Percentiles rank a stretch among this genome's conserved stretches.
Evolutionary conservation across 495 filamentous ascomycete genomes (phyloP).

Genomic region (Neurospora terricola): DNA sequence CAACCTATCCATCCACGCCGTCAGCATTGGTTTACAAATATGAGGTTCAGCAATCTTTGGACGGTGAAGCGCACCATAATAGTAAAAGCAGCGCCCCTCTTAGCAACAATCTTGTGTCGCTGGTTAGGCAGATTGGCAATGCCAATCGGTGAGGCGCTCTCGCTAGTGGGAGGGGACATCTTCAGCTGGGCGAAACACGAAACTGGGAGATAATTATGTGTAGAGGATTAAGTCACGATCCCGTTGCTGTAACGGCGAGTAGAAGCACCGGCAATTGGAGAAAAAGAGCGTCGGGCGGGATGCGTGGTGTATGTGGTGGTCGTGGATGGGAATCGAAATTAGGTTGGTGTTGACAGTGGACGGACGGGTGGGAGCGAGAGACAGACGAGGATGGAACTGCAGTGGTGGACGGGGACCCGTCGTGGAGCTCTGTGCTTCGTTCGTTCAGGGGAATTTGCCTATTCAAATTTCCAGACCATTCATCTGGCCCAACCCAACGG

Average conservation of each 20-base stretch:
- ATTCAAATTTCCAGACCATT: constrained; percentile 30
- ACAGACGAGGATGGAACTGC: constrained; percentile 5
- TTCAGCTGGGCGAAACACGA: constrained; percentile 22
- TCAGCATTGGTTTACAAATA: constrained; percentile 21
- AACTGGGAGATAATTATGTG: constrained; percentile 4
- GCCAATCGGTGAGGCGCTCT: constrained; percentile 90
- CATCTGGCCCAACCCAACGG: neutral
- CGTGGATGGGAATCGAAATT: constrained; percentile 3
- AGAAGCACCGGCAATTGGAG: constrained; percentile 9
- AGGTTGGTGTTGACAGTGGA: constrained; percentile 18
- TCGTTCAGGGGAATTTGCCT: constrained; percentile 26
- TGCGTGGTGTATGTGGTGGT: neutral
- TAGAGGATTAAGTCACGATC: constrained; percentile 1
- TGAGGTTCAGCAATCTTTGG: neutral
- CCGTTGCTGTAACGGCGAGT: constrained; percentile 10
- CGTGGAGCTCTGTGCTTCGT: constrained; percentile 21
- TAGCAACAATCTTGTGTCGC: constrained; percentile 99
- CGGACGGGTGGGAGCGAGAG: constrained; percentile 9
- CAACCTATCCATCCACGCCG: constrained; percentile 49
- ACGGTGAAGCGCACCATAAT: constrained; percentile 67
- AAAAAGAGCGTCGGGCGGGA: constrained; percentile 2
- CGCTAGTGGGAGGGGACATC: constrained; percentile 68
- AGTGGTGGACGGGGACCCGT: neutral
- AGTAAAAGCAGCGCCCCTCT: constrained; percentile 96
- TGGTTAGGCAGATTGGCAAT: constrained; percentile 99